phyloP scores from a whole-genome alignment of 177 flowering plant genomes.

The Vitis hybrid region DNA sequence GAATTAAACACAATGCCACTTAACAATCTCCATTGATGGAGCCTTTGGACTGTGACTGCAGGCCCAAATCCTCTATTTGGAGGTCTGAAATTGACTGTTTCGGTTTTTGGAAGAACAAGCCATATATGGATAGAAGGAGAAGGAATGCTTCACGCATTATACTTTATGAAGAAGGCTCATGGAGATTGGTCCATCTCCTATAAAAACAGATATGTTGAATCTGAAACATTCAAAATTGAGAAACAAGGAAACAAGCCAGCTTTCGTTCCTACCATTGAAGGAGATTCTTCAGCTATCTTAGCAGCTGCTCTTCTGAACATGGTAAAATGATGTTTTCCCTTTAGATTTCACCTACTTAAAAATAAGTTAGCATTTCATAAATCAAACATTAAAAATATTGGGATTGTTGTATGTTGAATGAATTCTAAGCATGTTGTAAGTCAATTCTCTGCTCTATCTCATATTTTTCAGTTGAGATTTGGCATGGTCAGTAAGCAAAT shows the following conservation, averaged over 20 bases:
- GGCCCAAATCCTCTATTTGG: constrained; percentile 64
- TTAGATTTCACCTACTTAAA: no score
- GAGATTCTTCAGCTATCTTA: constrained; percentile 46
- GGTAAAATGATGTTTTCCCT: neutral
- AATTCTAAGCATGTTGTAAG: no score
- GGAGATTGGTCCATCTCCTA: constrained; percentile 41
- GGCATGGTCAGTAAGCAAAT: constrained; percentile 37
- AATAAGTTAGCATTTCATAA: no score
- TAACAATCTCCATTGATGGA: neutral
- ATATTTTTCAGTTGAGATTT: constrained; percentile 44
- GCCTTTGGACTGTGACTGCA: constrained; percentile 17
- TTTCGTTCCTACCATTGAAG: constrained; percentile 52
- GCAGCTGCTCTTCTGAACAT: constrained; percentile 17
- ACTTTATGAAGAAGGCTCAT: constrained; percentile 28
- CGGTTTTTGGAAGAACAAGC: constrained; percentile 47
- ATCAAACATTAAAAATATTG: no score
- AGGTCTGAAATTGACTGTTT: constrained; percentile 37
- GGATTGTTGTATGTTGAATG: no score
- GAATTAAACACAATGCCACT: no score
- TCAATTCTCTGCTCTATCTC: neutral
- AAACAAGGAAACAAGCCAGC: constrained; percentile 32
- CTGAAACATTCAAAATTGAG: constrained; percentile 43
- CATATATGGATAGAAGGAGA: constrained; percentile 61
- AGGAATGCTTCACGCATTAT: constrained; percentile 63
- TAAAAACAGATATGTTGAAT: constrained; percentile 45